Evolutionary conservation across 345 rosid genomes (phyloP).

Genomic region (Aquilaria yunnanensis): DNA sequence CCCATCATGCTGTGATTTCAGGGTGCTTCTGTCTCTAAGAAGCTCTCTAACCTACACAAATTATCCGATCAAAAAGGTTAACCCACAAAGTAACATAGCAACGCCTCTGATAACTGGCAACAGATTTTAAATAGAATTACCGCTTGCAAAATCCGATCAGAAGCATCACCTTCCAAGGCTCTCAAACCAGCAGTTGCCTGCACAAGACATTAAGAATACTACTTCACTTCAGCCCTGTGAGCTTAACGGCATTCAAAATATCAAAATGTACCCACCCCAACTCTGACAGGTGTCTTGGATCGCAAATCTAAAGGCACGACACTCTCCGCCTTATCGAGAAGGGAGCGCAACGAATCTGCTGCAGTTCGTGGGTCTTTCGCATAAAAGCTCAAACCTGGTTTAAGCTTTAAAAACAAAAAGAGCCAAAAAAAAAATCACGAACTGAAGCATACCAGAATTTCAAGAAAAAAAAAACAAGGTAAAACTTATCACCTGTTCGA

Average conservation of each 20-base stretch:
- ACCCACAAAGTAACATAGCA: conserved; percentile 2
- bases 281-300: conserved; percentile 89
- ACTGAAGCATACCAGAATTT: background rate
- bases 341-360: conserved; percentile 54
- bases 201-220: conserved; percentile 5
- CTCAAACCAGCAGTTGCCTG: conserved; percentile 99
- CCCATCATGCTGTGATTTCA: conserved; percentile 51
- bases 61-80: conserved; percentile 14
- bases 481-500: conserved; percentile 39
- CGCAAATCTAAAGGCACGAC: conserved; percentile 78
- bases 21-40: conserved; percentile 66
- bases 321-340: conserved; percentile 82
- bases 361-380: conserved; percentile 70
- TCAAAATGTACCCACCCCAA: conserved; percentile 58
- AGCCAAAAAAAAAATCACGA: conserved; percentile 11
- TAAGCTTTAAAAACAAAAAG: conserved; percentile 36
- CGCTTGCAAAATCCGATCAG: conserved; percentile 81
- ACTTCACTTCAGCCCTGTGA: conserved; percentile 9
- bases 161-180: conserved; percentile 67
- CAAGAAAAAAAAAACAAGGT: background rate
- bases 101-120: conserved; percentile 17
- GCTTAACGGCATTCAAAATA: background rate
- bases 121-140: conserved; percentile 27
- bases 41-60: conserved; percentile 73
- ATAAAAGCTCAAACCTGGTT: conserved; percentile 83